Evolutionary conservation across 2,329 filamentous ascomycete genomes (phyloP).

Genomic region (Triangularia setosa): DNA sequence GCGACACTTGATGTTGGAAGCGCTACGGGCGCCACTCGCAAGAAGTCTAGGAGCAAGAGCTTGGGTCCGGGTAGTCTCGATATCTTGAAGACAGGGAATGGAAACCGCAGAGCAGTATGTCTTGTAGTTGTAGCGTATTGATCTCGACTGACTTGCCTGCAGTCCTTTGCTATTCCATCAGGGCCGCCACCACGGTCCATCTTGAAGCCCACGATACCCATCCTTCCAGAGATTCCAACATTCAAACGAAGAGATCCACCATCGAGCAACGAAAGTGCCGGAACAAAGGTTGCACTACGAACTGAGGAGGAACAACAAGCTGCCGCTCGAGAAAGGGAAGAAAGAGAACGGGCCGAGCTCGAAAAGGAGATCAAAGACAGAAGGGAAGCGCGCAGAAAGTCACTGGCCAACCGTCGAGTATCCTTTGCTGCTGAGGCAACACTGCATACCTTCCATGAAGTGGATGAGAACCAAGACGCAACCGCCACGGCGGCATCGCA

Average conservation of each 20-base stretch:
- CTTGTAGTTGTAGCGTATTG: neutral
- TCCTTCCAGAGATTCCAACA: conserved; percentile 63
- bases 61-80: conserved; percentile 89
- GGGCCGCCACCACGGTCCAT: conserved; percentile 62
- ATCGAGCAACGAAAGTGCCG: conserved; percentile 19
- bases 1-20: conserved; percentile 62
- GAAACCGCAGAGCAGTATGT: conserved; percentile 75
- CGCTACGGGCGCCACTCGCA: conserved; percentile 48
- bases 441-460: conserved; percentile 92
- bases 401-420: conserved; percentile 85
- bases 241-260: conserved; percentile 55
- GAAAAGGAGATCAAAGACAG: conserved; percentile 65
- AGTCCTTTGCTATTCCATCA: conserved; percentile 54
- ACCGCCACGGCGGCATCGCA: conserved; percentile 67
- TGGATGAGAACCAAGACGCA: conserved; percentile 84
- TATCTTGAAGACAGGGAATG: conserved; percentile 68
- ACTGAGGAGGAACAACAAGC: conserved; percentile 70
- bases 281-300: conserved; percentile 59
- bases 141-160: conserved; percentile 11
- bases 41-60: conserved; percentile 89
- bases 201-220: conserved; percentile 72
- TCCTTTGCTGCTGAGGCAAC: conserved; percentile 98
- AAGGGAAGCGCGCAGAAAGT: conserved; percentile 86
- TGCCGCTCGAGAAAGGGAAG: conserved; percentile 65
- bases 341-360: conserved; percentile 55